phyloP scores from a whole-genome alignment of 148 eudicot species.

The Camellia granthamiana region DNA sequence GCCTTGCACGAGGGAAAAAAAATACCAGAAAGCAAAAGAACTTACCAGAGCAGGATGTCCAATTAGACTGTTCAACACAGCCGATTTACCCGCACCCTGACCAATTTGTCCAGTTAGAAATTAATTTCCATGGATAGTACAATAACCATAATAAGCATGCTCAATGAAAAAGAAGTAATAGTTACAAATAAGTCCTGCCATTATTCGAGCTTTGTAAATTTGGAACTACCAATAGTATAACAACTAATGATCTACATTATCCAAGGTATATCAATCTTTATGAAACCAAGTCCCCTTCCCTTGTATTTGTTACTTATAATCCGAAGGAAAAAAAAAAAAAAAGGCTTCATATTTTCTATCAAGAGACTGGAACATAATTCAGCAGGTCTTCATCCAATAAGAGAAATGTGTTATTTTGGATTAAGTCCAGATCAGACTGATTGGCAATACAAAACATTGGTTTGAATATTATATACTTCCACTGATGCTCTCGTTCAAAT shows the following conservation, averaged over 20 bases:
- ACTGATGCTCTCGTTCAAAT: background rate
- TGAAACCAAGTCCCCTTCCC: background rate
- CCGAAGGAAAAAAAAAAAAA: background rate
- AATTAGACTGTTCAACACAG: constrained; percentile 90
- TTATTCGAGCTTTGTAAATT: background rate
- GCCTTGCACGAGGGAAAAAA: background rate
- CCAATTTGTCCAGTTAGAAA: constrained; percentile 13
- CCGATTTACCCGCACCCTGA: constrained; percentile 99
- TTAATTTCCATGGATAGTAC: background rate
- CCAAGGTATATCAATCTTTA: background rate
- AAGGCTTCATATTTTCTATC: background rate
- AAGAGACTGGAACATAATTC: background rate
- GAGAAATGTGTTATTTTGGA: background rate
- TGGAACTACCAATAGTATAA: background rate
- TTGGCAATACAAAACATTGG: background rate
- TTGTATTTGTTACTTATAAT: background rate
- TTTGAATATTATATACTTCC: too few relatives aligned
- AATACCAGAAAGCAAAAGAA: background rate
- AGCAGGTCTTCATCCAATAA: background rate
- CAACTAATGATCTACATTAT: background rate
- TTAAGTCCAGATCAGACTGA: background rate
- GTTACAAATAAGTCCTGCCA: background rate
- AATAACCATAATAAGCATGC: background rate
- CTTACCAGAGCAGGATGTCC: constrained; percentile 98
- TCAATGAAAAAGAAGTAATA: background rate